A percentile compares a stretch with the other conserved stretches of the same genome.
These are phyloP conservation scores for Choanephora cucurbitarum DNA, from an alignment of 371 early-diverging fungal species.

Conservation along the genomic window DNA sequence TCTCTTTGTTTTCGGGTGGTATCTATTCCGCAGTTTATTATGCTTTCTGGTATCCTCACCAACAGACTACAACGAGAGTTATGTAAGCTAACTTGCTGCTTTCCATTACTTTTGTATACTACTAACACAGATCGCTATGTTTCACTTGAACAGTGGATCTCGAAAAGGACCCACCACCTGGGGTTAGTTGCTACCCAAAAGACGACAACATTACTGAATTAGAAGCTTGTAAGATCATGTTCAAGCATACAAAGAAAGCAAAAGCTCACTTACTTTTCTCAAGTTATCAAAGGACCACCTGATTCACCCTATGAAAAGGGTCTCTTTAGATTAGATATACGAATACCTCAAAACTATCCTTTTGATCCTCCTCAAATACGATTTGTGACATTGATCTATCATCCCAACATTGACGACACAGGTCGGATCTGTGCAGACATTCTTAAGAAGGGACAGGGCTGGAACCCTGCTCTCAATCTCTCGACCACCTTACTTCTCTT, in stretches of 20 bases:
- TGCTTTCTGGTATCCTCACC: constrained; percentile 16
- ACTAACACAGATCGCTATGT: not conserved
- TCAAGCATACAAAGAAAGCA: too few species aligned
- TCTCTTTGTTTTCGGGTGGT: not conserved
- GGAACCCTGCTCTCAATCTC: constrained; percentile 55
- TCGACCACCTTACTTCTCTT: constrained; percentile 45
- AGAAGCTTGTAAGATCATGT: constrained; percentile 41
- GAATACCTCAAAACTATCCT: constrained; percentile 48
- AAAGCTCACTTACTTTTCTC: too few species aligned
- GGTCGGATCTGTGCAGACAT: constrained; percentile 61
- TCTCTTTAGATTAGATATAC: constrained; percentile 45
- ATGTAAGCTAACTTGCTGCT: constrained; percentile 20
- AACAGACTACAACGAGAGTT: constrained; percentile 27
- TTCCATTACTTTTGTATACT: not conserved
- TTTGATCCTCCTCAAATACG: constrained; percentile 56
- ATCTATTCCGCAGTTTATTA: constrained; percentile 1
- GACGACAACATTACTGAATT: constrained; percentile 43
- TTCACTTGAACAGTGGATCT: constrained; percentile 42
- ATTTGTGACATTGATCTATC: constrained; percentile 55
- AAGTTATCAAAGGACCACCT: constrained; percentile 54
- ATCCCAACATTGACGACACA: constrained; percentile 56
- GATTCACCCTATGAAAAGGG: constrained; percentile 59
- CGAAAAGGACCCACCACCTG: constrained; percentile 53
- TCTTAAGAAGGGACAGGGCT: constrained; percentile 53
- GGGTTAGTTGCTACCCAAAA: constrained; percentile 50